Base-by-base conservation (phyloP, 2,329 filamentous ascomycete genomes). In the Phialophora chinensis region DNA sequence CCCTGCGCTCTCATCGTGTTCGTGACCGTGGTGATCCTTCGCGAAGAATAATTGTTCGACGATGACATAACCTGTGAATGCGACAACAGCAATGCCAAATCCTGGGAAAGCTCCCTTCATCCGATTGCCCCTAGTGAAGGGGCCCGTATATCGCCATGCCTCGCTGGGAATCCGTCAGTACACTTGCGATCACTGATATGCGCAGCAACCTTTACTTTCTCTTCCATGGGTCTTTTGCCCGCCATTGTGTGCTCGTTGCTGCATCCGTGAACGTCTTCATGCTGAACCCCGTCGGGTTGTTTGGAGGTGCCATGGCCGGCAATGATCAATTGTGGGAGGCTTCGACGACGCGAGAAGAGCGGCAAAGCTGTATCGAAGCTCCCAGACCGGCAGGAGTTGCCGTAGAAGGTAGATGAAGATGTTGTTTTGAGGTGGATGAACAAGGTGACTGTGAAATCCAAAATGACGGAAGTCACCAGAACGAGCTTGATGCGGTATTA, bases 231-330 rank as follows among this genome's bases (percentile, higher is more conserved):
- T 89, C 87, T 73, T 82, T 83, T 62, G 71, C 58, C 23, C 71
- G 62, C 71, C 71, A 72, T 68, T 70, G 58, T 47, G 35, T 60
- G 63, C 71, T 73, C 49, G 72, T 73, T 44, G 72, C 66, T 66
- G 72, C 72, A 50, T 67, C 56, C 23, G 67, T 69, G 49, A 73
- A 72, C 27, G 69, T 66, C 78, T 87, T 88, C 75, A 92, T 86
- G 83, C 95, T 90, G 86, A 98, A 98, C 82, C 94, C 94, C 75
- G 94, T 97, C 80, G 96, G 87, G 85, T 92, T 93, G 77, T 49
- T 63, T 31, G 69, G 44, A 47, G 66, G 65, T 33, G 66, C 59
- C 65, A 68, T 68, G 23, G 14, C 25, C 20, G 23, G 25, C 14
- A 17, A 52, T 5, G 17, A 52, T 29, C 49, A 12, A 23, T 12